Conservation (phyloP, 371 early-diverging fungal genomes). For the Quaeritorhiza haematococci region DNA sequence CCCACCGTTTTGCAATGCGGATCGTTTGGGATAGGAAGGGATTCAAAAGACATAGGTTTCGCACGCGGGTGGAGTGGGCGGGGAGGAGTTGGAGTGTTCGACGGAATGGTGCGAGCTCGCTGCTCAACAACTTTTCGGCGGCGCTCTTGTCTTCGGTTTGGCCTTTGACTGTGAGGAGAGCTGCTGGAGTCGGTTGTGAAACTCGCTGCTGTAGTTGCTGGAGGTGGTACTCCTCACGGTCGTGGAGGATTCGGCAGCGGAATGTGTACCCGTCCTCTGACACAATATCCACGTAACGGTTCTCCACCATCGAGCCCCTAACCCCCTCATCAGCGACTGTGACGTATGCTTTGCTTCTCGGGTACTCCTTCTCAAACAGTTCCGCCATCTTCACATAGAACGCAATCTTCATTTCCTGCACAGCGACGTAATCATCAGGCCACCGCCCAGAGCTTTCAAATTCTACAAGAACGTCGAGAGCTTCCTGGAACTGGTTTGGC, state of each 20-base stretch:
- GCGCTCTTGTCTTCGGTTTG: not conserved
- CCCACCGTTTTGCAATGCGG: constrained; percentile 83
- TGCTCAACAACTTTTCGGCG: not conserved
- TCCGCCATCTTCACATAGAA: constrained; percentile 65
- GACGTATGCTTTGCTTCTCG: constrained; percentile 23
- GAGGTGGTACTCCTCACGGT: constrained; percentile 50
- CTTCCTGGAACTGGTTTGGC: constrained; percentile 38
- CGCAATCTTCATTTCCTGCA: constrained; percentile 87
- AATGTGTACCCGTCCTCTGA: constrained; percentile 62
- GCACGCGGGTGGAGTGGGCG: constrained; percentile 24
- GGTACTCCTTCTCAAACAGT: constrained; percentile 16
- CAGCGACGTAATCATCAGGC: constrained; percentile 82
- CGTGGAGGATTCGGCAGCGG: constrained; percentile 69
- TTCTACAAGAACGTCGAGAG: constrained; percentile 74
- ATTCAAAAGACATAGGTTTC: constrained; percentile 23
- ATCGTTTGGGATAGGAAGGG: constrained; percentile 37
- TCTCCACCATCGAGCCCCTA: constrained; percentile 26
- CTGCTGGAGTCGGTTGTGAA: not conserved
- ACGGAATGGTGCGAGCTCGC: not conserved
- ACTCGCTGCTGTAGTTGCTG: not conserved
- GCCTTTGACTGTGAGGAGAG: not conserved
- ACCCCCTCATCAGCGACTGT: constrained; percentile 34
- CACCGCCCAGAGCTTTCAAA: constrained; percentile 80
- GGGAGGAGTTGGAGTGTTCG: constrained; percentile 5
- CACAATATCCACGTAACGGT: constrained; percentile 65